These are phyloP conservation scores for Aspergillus udagawae DNA, from an alignment of 2,329 filamentous ascomycete genomes.

Conservation along the genomic window DNA sequence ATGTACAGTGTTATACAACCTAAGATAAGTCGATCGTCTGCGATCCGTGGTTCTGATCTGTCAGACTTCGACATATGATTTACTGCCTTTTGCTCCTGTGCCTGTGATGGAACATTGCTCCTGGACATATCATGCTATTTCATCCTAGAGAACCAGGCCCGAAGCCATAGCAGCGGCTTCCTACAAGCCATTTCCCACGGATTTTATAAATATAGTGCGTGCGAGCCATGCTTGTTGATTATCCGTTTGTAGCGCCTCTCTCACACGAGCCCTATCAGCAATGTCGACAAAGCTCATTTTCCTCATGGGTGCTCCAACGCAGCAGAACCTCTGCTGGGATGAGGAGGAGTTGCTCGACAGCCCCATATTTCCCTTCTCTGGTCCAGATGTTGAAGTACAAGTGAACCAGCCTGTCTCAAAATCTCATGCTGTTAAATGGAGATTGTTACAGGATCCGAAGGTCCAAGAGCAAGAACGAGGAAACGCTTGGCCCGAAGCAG, in stretches of 20 bases:
- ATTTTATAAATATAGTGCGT: not conserved
- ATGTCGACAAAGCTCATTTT: constrained; percentile 43
- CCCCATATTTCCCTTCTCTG: constrained; percentile 38
- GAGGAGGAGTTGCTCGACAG: constrained; percentile 47
- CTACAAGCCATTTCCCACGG: not conserved
- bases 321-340: constrained; percentile 53
- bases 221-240: not conserved
- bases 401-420: constrained; percentile 7
- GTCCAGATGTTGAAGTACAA: constrained; percentile 4
- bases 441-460: constrained; percentile 21
- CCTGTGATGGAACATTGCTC: not conserved
- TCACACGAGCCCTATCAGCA: not conserved
- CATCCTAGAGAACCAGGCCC: not conserved
- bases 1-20: no score
- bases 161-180: not conserved
- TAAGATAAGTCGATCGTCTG: not conserved
- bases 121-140: not conserved
- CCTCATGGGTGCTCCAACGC: constrained; percentile 60
- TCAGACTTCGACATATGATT: not conserved
- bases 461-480: constrained; percentile 6
- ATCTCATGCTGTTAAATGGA: constrained; percentile 24
- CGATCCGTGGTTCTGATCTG: not conserved
- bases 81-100: not conserved
- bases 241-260: constrained; percentile 2
- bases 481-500: not conserved